Evolutionary conservation across 257 asterid species (phyloP), one percentile per base, ranked within the genome.

Genomic region (Dorcoceras hygrometricum): DNA sequence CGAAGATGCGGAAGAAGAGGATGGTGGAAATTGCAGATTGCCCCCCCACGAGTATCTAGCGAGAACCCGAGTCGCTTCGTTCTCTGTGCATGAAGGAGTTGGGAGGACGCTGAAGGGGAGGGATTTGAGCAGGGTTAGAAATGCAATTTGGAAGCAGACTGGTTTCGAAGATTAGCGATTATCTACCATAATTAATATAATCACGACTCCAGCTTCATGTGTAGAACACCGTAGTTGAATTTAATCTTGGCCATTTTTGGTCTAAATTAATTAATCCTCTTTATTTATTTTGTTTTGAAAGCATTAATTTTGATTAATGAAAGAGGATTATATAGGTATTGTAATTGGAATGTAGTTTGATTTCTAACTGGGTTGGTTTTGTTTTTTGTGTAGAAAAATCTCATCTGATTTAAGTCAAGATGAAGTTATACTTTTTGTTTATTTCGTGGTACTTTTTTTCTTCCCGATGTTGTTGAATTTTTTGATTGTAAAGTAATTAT

Each of bases 11-110:
- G 77, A 68, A 0, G 84, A 59, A 0, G 80, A 71, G 0, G 82
- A 54, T 0, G 84, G 68, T 1, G 81, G 57, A 36, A 73, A 82
- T 43, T 82, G 70, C 43, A 71, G 76, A 60, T 27, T 88, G 2
- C 97, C 99, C 63, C 98, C 99, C 62, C 99, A 93, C 71, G 99
- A 83, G 73, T 87, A 90, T 50, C 23, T 93, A 70, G 97, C 97
- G 12, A 77, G 92, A 69, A 77, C 83, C 4, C 71, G 99, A 61
- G 88, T 76, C 10, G 87, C 95, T 55, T 86, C 97, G 1, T 83
- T 84, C 43, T 90, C 97, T 23, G 95, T 90, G 39, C 97, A 90
- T 31, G 95, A 90, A 76, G 97, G 97, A 0, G 58, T 77, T 3
- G 96, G 97, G 36, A 76, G 98, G 67, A 92, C 96, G 34, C 83